Conservation (phyloP, 495 filamentous ascomycete species). For the Neurospora africana region DNA sequence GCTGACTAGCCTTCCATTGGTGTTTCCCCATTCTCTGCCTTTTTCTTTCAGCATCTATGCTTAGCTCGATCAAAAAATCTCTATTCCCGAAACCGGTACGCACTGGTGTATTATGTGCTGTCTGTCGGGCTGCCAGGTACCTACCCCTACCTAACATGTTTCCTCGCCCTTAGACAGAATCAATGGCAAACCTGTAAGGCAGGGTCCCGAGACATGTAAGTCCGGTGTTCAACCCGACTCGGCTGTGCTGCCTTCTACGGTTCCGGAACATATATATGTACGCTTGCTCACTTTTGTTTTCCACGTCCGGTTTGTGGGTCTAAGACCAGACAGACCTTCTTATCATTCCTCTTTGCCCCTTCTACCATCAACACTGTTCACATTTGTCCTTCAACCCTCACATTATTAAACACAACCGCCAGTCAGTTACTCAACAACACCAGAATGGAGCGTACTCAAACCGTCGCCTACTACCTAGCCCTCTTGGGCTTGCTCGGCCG, state of each 20-base stretch:
- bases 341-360: neutral
- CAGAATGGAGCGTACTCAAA: neutral
- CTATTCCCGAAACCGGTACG: neutral
- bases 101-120: neutral
- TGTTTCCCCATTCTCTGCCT: neutral
- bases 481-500: slow-evolving; percentile 8
- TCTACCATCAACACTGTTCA: neutral
- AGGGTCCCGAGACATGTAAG: neutral
- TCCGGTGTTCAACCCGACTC: neutral
- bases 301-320: neutral
- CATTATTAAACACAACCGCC: neutral
- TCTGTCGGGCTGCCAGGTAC: neutral
- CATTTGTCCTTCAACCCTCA: neutral
- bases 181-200: neutral
- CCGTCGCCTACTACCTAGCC: slow-evolving; percentile 7
- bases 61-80: neutral
- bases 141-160: neutral
- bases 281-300: neutral
- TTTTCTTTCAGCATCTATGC: neutral
- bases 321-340: neutral
- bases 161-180: neutral
- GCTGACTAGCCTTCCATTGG: neutral
- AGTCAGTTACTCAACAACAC: neutral
- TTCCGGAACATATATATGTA: neutral
- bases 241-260: neutral